Evolutionary conservation across 129 eudicot species (phyloP), one percentile per base, ranked within the genome.

Genomic region (Tanacetum coccineum): DNA sequence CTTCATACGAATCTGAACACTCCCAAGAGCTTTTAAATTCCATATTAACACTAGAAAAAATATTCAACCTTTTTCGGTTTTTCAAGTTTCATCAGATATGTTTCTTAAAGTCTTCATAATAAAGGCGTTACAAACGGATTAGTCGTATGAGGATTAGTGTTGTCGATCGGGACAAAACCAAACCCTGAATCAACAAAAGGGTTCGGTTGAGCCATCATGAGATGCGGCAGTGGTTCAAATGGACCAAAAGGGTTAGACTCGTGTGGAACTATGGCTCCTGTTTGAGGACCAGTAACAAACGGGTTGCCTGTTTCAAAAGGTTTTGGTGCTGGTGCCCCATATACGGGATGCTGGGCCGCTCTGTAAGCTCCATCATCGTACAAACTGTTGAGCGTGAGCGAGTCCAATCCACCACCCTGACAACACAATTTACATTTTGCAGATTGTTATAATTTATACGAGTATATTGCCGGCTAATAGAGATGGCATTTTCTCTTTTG

Each of bases 351-450:
- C 76, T 82, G 95, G 52, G 89, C 76, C 25, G 93, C 90, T 89
- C 97, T 77, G 64, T 84, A 94, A 47, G 90, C 91, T 18, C 85
- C 95, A 36, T 94, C 99, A 42, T 89, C 99, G n/a, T 94, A 94
- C 71, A 94, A 78, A 68, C 99, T 94, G 64, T 85, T 74, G 44
- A 94, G 87, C 2, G 90, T 89, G 54, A 89, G 95, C 0, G 95
- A 82, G 66, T 94, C 99, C 78, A 94, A 79, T 61, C 99, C 99
- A 60, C 99, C 99, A 76, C 81, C 99, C 99, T 94, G 85, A 55
- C 48, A 56, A 25, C 54, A 68, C 7, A 60, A 14, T 39, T 73
- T 12, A 18, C 26, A 48, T 15, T 68, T 32, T 32, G 0, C 6
- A 32, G 6, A 4, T 32, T 32, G 39, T 32, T n/a, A n/a, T 8